These are phyloP conservation scores for Alternaria gaisen DNA, from an alignment of 2,329 filamentous ascomycete species.

Conservation along the genomic window DNA sequence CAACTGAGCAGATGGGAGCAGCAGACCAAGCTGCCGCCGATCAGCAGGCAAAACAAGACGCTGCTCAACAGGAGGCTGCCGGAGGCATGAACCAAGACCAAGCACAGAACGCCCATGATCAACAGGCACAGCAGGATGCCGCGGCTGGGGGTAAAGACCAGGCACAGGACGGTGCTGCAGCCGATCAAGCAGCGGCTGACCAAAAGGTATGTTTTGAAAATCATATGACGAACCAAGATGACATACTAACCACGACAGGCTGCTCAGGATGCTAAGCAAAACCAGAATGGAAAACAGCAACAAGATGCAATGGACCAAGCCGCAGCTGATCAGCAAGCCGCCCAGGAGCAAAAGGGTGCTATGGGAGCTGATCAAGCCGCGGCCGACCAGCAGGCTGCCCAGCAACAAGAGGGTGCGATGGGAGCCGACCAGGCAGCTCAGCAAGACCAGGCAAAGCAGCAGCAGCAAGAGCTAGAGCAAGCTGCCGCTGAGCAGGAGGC, in stretches of 20 bases:
- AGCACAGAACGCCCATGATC: not conserved
- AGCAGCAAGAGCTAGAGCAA: conserved; percentile 12
- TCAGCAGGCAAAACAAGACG: conserved; percentile 1
- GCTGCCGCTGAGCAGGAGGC: conserved; percentile 14
- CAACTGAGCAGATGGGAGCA: not conserved
- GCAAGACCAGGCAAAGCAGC: conserved; percentile 2
- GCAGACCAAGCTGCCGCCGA: conserved; percentile 12
- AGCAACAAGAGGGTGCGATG: conserved; percentile 2
- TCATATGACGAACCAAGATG: not conserved
- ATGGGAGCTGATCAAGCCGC: conserved; percentile 7
- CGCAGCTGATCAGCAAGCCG: conserved; percentile 12
- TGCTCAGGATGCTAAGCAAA: conserved; percentile 4
- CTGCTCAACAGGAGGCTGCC: not conserved
- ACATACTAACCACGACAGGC: not conserved
- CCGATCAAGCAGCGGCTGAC: conserved; percentile 8
- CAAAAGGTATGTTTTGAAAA: not conserved
- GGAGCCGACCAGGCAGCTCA: conserved; percentile 7
- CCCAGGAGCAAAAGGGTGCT: not conserved
- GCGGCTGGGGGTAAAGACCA: not conserved
- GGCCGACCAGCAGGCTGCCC: conserved; percentile 8
- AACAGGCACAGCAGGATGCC: not conserved
- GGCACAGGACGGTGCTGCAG: not conserved
- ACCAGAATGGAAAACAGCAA: not conserved
- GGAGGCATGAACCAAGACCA: not conserved
- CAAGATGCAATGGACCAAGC: conserved; percentile 4